phyloP scores from a whole-genome alignment of 208 protist species.

The Crithidia sp. region DNA sequence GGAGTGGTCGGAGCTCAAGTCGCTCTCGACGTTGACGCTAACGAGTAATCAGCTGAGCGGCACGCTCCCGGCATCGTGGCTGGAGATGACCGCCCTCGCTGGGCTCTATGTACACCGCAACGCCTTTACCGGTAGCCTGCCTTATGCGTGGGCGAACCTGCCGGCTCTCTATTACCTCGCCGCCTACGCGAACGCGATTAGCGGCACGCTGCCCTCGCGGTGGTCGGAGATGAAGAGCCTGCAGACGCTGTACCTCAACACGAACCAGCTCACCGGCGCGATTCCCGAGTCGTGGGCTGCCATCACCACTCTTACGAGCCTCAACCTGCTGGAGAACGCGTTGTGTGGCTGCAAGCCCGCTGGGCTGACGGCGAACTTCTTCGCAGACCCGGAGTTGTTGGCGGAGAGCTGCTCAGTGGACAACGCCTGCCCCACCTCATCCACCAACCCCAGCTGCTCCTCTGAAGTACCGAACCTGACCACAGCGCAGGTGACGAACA shows the following conservation, averaged over 20 bases:
- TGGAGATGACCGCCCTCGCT: neutral
- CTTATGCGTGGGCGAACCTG: neutral
- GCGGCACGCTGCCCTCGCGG: neutral
- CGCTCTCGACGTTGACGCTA: slow-evolving; percentile 3
- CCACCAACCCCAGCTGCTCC: neutral
- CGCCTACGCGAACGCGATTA: neutral
- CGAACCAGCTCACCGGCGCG: neutral
- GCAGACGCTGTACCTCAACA: neutral
- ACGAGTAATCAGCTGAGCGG: slow-evolving; percentile 5
- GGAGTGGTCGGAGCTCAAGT: slow-evolving; percentile 2
- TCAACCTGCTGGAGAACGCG: neutral
- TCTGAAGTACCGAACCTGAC: neutral
- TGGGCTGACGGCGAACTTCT: neutral
- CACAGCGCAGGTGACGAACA: neutral
- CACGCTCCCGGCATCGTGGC: slow-evolving; percentile 8
- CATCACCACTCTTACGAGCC: neutral
- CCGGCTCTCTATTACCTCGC: neutral
- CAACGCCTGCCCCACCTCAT: neutral
- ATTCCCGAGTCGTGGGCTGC: slow-evolving; percentile 4
- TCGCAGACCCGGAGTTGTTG: neutral
- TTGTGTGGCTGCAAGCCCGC: slow-evolving; percentile 4
- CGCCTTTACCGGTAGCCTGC: neutral
- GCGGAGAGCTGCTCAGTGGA: neutral
- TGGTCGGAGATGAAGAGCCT: neutral
- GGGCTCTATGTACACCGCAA: slow-evolving; percentile 3